Evolutionary conservation across 1,139 yeast species (phyloP), one percentile per base, ranked within the genome.

Genomic region (Diutina siamensis): DNA sequence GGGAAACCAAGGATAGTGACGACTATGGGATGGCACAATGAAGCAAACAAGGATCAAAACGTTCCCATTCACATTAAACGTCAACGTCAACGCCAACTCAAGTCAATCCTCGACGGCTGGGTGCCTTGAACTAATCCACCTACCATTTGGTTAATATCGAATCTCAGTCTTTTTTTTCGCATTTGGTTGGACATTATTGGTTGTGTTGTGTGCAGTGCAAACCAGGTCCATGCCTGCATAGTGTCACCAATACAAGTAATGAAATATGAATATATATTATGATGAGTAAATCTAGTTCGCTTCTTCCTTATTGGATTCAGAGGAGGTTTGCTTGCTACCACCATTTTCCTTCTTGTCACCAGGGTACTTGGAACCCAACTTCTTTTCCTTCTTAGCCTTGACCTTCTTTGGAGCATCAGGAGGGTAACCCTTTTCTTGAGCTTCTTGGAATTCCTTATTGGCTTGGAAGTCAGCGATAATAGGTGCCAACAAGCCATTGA

Each of bases 301-400:
- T 13, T 21, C 42, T 13, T 25, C 42, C n/a, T 22, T 20, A 19
- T 38, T 38, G 21, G 19, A 4, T 25, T 35, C 40, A n/a, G 7
- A 8, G 9, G 15, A 13, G 17, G 40, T 27, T 35, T 35, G 21
- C 5, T 10, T 10, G 9, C 10, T 25, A 10, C 9, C 10, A 10
- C 15, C 51, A 50, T 15, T 53, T 54, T 5, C 48, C 28, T 35
- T 35, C 44, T 53, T 52, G 10, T 53, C 60, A 55, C 94, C 95
- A 40, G 96, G 95, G 74, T 83, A 84, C 65, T 76, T 78, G 21
- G 85, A 61, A 50, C 97, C 97, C 65, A 85, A 85, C 62, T 86
- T 80, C 72, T 89, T 88, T 40, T 61, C 72, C 63, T 80, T 80
- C 68, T 79, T 81, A 64, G 78, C 83, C 65, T 80, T 80, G 65